Conservation (phyloP, 441 rosid genomes). For the Raphanus hybrid region DNA sequence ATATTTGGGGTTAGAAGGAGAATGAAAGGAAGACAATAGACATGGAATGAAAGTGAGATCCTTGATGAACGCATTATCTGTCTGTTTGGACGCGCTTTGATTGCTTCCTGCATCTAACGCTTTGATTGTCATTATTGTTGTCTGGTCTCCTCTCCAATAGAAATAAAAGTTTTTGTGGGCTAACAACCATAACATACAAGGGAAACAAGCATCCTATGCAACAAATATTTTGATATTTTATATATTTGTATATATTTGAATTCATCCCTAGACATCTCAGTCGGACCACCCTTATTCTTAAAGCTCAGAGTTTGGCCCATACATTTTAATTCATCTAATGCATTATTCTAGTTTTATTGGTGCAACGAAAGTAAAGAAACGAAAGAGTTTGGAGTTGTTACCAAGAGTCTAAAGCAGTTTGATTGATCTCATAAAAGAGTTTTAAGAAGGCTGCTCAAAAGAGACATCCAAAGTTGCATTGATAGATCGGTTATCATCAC, state of each 20-base stretch:
- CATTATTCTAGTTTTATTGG: background rate
- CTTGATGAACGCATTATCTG: conserved; percentile 19
- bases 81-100: conserved; percentile 30
- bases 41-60: too few relatives aligned
- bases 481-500: too few relatives aligned
- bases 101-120: conserved; percentile 36
- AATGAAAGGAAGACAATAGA: background rate
- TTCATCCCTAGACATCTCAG: background rate
- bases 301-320: conserved; percentile 11
- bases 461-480: too few relatives aligned
- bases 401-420: too few relatives aligned
- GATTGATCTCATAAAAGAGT: too few relatives aligned
- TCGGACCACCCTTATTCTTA: conserved; percentile 1
- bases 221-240: background rate
- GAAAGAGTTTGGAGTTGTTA: too few relatives aligned
- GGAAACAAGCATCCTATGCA: conserved; percentile 25
- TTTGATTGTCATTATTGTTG: conserved; percentile 26
- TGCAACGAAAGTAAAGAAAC: too few relatives aligned
- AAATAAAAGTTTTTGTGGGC: background rate
- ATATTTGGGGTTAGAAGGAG: background rate
- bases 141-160: background rate
- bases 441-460: too few relatives aligned
- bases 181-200: background rate
- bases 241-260: background rate
- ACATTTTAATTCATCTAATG: background rate